Percentiles rank a stretch among this genome's conserved stretches.
These are phyloP conservation scores for Boletus subcaerulescens DNA, from an alignment of 768 basidiomycete species.

Conservation along the genomic window DNA sequence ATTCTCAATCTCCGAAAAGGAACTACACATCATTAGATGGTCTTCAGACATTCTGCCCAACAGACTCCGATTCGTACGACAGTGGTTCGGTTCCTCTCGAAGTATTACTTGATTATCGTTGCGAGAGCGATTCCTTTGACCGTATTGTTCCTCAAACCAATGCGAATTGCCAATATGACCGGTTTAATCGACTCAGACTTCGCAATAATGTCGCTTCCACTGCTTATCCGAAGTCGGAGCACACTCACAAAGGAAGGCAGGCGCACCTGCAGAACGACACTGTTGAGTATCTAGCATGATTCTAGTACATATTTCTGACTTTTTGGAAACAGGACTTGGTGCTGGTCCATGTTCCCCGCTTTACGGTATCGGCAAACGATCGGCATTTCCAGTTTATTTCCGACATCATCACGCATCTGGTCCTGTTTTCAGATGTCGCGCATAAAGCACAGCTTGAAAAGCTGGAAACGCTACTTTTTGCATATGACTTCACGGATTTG, in stretches of 20 bases:
- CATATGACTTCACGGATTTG: slow-evolving; percentile 84
- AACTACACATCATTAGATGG: slow-evolving; percentile 77
- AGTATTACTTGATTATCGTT: slow-evolving; percentile 80
- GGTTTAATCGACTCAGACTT: slow-evolving; percentile 88
- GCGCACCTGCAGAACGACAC: slow-evolving; percentile 64
- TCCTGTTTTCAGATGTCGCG: slow-evolving; percentile 87
- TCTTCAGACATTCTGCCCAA: slow-evolving; percentile 85
- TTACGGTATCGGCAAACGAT: slow-evolving; percentile 83
- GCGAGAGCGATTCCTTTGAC: slow-evolving; percentile 81
- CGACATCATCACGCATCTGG: slow-evolving; percentile 78
- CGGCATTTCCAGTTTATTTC: slow-evolving; percentile 83
- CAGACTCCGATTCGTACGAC: slow-evolving; percentile 36
- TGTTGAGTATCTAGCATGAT: slow-evolving; percentile 36
- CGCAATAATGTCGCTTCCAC: slow-evolving; percentile 66
- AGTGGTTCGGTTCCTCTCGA: slow-evolving; percentile 80
- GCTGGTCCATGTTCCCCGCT: slow-evolving; percentile 76
- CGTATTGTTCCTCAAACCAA: slow-evolving; percentile 88
- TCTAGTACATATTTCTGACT: slow-evolving; percentile 8
- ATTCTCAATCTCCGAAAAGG: slow-evolving; percentile 37
- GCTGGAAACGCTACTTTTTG: slow-evolving; percentile 78
- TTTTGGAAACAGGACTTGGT: slow-evolving; percentile 63
- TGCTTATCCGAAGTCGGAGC: slow-evolving; percentile 39
- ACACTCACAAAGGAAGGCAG: slow-evolving; percentile 23
- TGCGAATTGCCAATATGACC: slow-evolving; percentile 85
- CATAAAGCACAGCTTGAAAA: slow-evolving; percentile 76